Conservation (phyloP, 371 early-diverging fungal species). For the Mucor mucedo region DNA sequence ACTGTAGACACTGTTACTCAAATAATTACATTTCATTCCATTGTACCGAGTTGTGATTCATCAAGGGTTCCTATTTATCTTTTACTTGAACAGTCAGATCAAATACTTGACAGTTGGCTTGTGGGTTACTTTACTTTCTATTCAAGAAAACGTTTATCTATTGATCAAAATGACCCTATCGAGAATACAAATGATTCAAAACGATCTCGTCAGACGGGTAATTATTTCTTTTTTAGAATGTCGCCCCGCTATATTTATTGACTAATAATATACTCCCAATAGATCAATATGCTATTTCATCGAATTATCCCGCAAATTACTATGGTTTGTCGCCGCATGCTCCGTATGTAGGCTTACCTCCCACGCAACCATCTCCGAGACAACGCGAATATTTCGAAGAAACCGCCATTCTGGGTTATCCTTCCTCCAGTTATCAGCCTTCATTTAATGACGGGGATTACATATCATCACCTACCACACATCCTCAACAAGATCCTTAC, state of each 20-base stretch:
- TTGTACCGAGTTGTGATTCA: constrained; percentile 15
- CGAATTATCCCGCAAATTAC: background rate
- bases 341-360: constrained; percentile 25
- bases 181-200: constrained; percentile 5
- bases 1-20: constrained; percentile 23
- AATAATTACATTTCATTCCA: constrained; percentile 18
- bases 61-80: constrained; percentile 26
- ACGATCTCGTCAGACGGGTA: background rate
- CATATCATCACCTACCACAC: background rate
- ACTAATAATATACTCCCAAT: background rate
- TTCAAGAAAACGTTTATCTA: constrained; percentile 18
- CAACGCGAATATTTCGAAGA: constrained; percentile 23
- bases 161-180: constrained; percentile 1
- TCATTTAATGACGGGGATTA: background rate
- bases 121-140: constrained; percentile 14
- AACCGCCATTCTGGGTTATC: background rate
- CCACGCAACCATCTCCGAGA: constrained; percentile 22
- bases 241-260: background rate
- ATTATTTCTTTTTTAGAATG: background rate
- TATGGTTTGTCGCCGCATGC: constrained; percentile 2
- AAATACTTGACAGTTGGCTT: constrained; percentile 27
- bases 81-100: constrained; percentile 9
- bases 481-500: constrained; percentile 1
- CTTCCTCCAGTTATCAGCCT: background rate
- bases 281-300: background rate